Conservation (phyloP, 75 land plant species). For the Selaginella tamariscina region DNA sequence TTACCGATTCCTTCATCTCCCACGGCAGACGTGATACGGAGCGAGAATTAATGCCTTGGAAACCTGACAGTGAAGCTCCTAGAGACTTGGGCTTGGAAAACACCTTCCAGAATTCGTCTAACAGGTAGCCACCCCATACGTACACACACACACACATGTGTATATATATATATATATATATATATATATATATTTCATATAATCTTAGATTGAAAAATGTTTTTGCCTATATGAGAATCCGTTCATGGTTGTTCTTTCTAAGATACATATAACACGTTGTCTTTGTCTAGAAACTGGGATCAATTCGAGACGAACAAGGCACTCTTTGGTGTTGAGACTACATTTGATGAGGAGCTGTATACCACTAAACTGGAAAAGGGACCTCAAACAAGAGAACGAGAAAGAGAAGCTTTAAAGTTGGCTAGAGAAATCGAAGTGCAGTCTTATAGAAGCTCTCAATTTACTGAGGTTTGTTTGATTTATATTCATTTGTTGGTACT, state of each 20-base stretch:
- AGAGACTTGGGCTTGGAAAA: conserved; percentile 50
- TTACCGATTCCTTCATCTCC: conserved; percentile 61
- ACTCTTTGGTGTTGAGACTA: conserved; percentile 88
- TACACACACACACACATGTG: no score
- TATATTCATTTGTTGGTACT: no score
- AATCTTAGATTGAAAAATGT: no score
- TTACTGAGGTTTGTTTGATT: conserved; percentile 84
- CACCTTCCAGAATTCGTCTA: conserved; percentile 55
- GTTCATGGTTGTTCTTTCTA: no score
- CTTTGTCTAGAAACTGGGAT: conserved; percentile 62
- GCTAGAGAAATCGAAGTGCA: conserved; percentile 90
- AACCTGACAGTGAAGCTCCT: conserved; percentile 71
- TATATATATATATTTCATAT: no score
- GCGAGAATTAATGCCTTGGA: conserved; percentile 78
- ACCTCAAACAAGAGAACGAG: conserved; percentile 69
- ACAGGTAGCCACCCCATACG: conserved; percentile 35
- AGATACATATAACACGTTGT: background rate
- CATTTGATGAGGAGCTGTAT: conserved; percentile 87
- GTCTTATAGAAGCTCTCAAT: conserved; percentile 54
- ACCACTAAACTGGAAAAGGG: conserved; percentile 89
- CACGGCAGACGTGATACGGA: conserved; percentile 49
- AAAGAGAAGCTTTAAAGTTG: conserved; percentile 57
- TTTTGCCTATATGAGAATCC: no score
- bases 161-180: no score
- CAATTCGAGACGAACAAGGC: conserved; percentile 76